Evolutionary conservation across 495 filamentous ascomycete species (phyloP), one percentile per base, ranked within the genome.

Genomic region (Aspergillus nanangensis): DNA sequence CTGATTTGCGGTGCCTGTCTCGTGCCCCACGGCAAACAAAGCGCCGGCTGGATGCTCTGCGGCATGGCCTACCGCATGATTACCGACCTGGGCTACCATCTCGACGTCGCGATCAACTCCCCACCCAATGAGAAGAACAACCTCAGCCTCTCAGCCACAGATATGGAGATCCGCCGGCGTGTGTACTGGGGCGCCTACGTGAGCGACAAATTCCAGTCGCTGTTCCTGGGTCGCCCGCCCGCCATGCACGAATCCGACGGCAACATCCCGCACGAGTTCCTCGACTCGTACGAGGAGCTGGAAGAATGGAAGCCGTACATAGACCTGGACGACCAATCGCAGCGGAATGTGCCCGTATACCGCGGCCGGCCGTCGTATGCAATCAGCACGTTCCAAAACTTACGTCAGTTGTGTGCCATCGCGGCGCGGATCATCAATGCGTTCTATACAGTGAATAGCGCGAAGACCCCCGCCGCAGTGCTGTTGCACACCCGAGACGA

Each of bases 261-360:
- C 5, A 40, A 37, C 2, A 51, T 63, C 1, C 20, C 56, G 8
- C 33, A 33, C 4, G 31, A 43, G 5, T 58, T 63, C 8, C 17
- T 65, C 8, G 67, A 71, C 34, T 51, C 44, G 8, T 61, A 48
- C 22, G 67, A 71, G 38, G 67, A 71, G 38, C 45, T 66, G 5
- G 65, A 69, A 27, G 31, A 43, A 15, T 71, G 61, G 58, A 41
- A 35, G 25, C 62, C 66, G 4, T 67, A 58, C 22, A 34, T 41
- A 25, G 50, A 60, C 44, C 42, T 47, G 22, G 41, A 41, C 29
- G 38, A 17, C 37, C 37, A 33, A 20, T 23, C 35, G 15, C 4
- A 35, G 8, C 23, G 22, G 27, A 44, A 20, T 25, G 18, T 44
- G n/a, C 35, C 41, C 7, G 37, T n/a, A 18, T 47, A 31, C 27